Base-by-base conservation (phyloP, 805 yeast species). In the Starmera pachycereana region DNA sequence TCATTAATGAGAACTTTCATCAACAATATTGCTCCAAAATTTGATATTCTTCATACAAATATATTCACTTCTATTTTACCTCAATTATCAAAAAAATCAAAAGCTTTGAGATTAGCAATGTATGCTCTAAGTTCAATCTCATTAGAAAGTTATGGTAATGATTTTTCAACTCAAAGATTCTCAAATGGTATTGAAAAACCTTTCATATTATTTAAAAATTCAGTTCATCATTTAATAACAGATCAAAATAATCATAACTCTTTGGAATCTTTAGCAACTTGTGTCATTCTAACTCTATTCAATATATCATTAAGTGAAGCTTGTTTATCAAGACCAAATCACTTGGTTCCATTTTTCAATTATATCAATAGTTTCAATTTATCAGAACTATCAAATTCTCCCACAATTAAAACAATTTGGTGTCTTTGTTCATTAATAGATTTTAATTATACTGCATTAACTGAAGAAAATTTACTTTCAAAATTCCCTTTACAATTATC, bases 121-220 rank as follows among this genome's bases (percentile, higher is more conserved):
- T 38, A 40, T 16, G 37, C 46, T 8, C 3, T 33, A 3, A 44
- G 42, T 30, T 33, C 43, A 4, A 25, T 44, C 12, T 38, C 37
- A 11, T 5, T 30, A 16, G 34, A 27, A 4, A 11, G 28, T 25
- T 22, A 22, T 28, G 25, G 27, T 22, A 22, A 22, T 22, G 27
- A 22, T 22, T 22, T 22, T 22, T 22, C 27, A 22, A 22, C 27
- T 22, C 27, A 22, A 22, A 6, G 27, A 22, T 22, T 22, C 5
- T 22, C 27, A 30, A 30, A 13, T 13, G n/a, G 14, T 30, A n/a
- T n/a, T 30, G 32, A 30, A 30, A 30, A 30, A 13, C 32, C 32
- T n/a, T 30, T 33, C 5, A 28, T 19, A 4, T 8, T 33, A 1
- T 33, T 33, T 12, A 33, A 27, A 12, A 33, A 18, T 33, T 27